Conservation (phyloP, 208 protist species). For the Naegleria fowleri region DNA sequence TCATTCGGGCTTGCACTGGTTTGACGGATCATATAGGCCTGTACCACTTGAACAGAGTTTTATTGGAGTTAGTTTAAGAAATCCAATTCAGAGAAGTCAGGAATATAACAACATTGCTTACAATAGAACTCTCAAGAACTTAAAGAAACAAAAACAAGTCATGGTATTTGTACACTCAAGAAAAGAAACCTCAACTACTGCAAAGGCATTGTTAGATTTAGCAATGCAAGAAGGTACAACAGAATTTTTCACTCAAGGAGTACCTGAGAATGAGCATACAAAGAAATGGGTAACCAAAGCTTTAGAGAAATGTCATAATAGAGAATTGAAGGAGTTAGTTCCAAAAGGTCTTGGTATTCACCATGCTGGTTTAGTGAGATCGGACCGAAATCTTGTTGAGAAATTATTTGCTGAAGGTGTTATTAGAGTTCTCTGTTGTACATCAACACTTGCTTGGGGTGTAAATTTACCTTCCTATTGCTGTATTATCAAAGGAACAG, state of each 20-base stretch:
- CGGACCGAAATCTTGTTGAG: slow-evolving; percentile 89
- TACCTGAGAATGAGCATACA: not conserved
- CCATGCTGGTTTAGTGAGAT: slow-evolving; percentile 89
- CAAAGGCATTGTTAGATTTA: slow-evolving; percentile 76
- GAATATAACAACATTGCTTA: slow-evolving; percentile 39
- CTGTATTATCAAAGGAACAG: slow-evolving; percentile 96
- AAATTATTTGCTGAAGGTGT: slow-evolving; percentile 83
- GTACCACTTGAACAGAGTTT: slow-evolving; percentile 93
- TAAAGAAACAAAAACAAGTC: slow-evolving; percentile 87
- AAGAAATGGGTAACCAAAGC: slow-evolving; percentile 43
- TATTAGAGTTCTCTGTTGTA: slow-evolving; percentile 92
- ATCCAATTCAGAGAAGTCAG: slow-evolving; percentile 41
- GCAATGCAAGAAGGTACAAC: slow-evolving; percentile 45
- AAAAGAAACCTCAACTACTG: slow-evolving; percentile 88
- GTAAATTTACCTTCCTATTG: slow-evolving; percentile 98
- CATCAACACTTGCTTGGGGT: slow-evolving; percentile 97
- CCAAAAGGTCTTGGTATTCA: slow-evolving; percentile 83
- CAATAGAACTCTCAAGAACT: slow-evolving; percentile 59
- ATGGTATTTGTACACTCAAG: slow-evolving; percentile 98
- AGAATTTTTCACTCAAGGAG: slow-evolving; percentile 28
- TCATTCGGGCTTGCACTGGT: slow-evolving; percentile 87
- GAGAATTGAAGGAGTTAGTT: slow-evolving; percentile 78
- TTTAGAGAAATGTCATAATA: slow-evolving; percentile 62
- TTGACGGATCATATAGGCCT: slow-evolving; percentile 88
- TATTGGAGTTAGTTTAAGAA: slow-evolving; percentile 71